Base-by-base conservation (phyloP, 306 rosid species). In the Senna tora region DNA sequence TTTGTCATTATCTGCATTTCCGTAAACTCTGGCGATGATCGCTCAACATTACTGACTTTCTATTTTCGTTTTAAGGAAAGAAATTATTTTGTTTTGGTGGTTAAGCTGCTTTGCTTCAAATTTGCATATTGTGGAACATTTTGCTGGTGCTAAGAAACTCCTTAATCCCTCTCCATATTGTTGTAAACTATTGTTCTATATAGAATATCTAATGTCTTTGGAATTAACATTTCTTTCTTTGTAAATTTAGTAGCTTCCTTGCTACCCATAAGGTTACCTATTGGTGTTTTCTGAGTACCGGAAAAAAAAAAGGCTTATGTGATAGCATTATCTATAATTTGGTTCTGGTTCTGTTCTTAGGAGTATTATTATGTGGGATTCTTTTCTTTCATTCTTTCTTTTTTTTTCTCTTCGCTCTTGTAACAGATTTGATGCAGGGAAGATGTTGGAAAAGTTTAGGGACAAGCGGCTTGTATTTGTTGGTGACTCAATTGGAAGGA, bases 401-500 rank as follows among this genome's bases (percentile, higher is more conserved):
- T 33, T 4, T 4, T 49, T 51, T 25, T 53, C 21, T 46, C 32
- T 71, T 61, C 41, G 54, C 57, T 65, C 9, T 79, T 71, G 68
- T 55, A 63, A 82, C 80, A 93, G 98, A 78, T 93, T 93, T 65
- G 85, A 88, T 70, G 97, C 92, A 25, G 71, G 70, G 65, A 84
- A 72, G 77, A 88, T 93, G 93, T 78, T 87, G 86, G 97, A 90
- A 42, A 87, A 49, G 49, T 81, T 87, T 58, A 75, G 91, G 56
- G 71, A 85, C 75, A 86, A 79, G 80, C 88, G 98, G 28, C 61
- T 93, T 53, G 93, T 90, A 46, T 93, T 93, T 83, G 97, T 85
- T 19, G 98, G 98, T 9, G 98, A 93, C 76, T 93, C 98, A 11
- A 81, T 93, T 67, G 98, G 93, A 70, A 88, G 98, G 82, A 93